These are phyloP conservation scores for Panellus pusillus DNA, from an alignment of 768 basidiomycete species.

Conservation along the genomic window DNA sequence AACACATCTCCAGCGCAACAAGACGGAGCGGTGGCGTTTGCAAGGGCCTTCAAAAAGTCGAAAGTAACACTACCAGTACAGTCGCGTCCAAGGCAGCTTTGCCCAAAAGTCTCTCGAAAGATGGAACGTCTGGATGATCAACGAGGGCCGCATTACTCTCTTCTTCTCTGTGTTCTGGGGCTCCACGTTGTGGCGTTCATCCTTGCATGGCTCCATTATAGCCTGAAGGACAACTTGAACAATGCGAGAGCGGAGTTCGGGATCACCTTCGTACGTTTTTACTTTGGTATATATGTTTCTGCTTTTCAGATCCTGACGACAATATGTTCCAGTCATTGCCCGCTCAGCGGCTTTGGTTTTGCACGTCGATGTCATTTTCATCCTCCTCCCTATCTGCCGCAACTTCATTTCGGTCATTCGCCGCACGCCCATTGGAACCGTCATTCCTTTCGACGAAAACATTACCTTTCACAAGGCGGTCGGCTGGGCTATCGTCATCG, in stretches of 20 bases:
- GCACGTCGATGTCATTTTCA: slow-evolving; percentile 90
- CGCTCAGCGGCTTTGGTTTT: slow-evolving; percentile 86
- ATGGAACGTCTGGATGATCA: slow-evolving; percentile 86
- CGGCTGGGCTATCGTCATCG: slow-evolving; percentile 86
- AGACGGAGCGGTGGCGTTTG: slow-evolving; percentile 76
- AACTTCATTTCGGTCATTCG: slow-evolving; percentile 92
- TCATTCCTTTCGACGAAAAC: slow-evolving; percentile 94
- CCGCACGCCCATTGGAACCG: slow-evolving; percentile 76
- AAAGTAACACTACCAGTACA: slow-evolving; percentile 5
- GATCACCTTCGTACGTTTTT: slow-evolving; percentile 66
- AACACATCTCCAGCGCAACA: slow-evolving; percentile 75
- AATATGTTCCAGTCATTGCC: slow-evolving; percentile 62
- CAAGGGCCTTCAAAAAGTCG: slow-evolving; percentile 77
- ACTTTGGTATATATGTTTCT: background rate
- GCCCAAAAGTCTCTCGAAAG: slow-evolving; percentile 44
- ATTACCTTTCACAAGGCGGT: slow-evolving; percentile 90
- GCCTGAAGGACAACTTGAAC: slow-evolving; percentile 73
- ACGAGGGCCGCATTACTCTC: slow-evolving; percentile 78
- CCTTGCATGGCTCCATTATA: slow-evolving; percentile 78
- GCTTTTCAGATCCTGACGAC: too few species aligned
- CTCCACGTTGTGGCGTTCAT: slow-evolving; percentile 76
- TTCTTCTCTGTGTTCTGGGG: slow-evolving; percentile 81
- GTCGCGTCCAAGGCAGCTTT: slow-evolving; percentile 26
- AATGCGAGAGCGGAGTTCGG: slow-evolving; percentile 73
- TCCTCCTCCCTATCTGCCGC: slow-evolving; percentile 92